These are phyloP conservation scores for Cordyceps javanica DNA, from an alignment of 2,329 filamentous ascomycete species.

Conservation along the genomic window DNA sequence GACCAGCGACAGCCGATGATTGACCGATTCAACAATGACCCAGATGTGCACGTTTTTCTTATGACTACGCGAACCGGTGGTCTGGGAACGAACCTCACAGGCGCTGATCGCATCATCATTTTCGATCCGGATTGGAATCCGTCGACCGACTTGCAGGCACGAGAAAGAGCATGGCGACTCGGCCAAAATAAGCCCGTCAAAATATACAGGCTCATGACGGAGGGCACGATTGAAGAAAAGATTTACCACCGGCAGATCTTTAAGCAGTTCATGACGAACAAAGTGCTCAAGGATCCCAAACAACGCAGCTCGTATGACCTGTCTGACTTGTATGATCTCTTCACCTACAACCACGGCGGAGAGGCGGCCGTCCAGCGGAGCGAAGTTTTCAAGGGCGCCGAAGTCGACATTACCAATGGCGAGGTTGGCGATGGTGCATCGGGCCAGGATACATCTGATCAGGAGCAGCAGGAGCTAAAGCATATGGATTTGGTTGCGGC, in stretches of 20 bases:
- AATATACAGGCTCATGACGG: constrained; percentile 96
- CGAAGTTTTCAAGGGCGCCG: constrained; percentile 79
- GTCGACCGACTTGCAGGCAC: constrained; percentile 89
- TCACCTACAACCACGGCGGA: constrained; percentile 58
- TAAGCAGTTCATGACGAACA: constrained; percentile 96
- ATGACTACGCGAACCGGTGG: constrained; percentile 95
- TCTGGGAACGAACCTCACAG: constrained; percentile 87
- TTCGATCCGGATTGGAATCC: constrained; percentile 99
- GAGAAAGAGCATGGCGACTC: constrained; percentile 90
- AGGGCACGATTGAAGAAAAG: constrained; percentile 97
- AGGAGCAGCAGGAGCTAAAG: constrained; percentile 39
- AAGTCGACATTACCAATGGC: constrained; percentile 44
- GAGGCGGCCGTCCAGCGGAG: constrained; percentile 65
- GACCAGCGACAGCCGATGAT: constrained; percentile 85
- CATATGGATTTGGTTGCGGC: constrained; percentile 56
- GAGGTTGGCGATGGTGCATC: constrained; percentile 10
- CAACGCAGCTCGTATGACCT: constrained; percentile 88
- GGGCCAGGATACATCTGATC: constrained; percentile 15
- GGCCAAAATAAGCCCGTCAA: constrained; percentile 93
- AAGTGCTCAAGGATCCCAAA: constrained; percentile 89
- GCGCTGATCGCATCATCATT: constrained; percentile 92
- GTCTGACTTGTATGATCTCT: constrained; percentile 85
- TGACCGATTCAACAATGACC: constrained; percentile 83
- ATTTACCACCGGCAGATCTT: constrained; percentile 98
- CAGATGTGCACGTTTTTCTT: constrained; percentile 77